Percentiles rank a stretch among this genome's conserved stretches.
These are phyloP conservation scores for Macaranga tanarius DNA, from an alignment of 441 rosid genomes.

Conservation along the genomic window DNA sequence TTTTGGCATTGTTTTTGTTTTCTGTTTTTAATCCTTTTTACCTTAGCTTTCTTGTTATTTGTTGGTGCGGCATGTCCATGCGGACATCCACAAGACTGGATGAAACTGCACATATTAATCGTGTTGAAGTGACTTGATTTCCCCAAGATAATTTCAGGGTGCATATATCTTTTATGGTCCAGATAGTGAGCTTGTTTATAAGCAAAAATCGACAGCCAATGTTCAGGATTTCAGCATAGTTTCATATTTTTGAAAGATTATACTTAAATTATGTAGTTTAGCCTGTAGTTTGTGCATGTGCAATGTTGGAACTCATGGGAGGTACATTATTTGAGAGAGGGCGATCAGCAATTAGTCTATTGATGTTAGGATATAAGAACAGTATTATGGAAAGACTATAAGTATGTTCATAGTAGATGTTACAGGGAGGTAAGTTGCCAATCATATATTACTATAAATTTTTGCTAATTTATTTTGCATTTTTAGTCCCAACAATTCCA, in stretches of 20 bases:
- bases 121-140: not conserved
- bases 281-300: not conserved
- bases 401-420: not conserved
- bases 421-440: not conserved
- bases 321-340: not conserved
- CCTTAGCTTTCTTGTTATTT: conserved; percentile 5
- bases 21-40: not conserved
- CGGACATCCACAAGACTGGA: not conserved
- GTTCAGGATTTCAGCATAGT: not conserved
- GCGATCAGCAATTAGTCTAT: not conserved
- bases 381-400: not conserved
- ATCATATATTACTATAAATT: not conserved
- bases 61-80: not conserved
- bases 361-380: not conserved
- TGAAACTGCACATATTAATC: too few relatives aligned
- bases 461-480: too few relatives aligned
- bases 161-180: not conserved
- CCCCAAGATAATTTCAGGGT: not conserved
- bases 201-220: not conserved
- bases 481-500: too few relatives aligned
- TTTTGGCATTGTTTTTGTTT: too few relatives aligned
- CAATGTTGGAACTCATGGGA: not conserved
- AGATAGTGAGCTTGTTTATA: not conserved
- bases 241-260: not conserved
- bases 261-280: not conserved